Conservation (phyloP, 371 early-diverging fungal genomes). For the Mucor piriformis region DNA sequence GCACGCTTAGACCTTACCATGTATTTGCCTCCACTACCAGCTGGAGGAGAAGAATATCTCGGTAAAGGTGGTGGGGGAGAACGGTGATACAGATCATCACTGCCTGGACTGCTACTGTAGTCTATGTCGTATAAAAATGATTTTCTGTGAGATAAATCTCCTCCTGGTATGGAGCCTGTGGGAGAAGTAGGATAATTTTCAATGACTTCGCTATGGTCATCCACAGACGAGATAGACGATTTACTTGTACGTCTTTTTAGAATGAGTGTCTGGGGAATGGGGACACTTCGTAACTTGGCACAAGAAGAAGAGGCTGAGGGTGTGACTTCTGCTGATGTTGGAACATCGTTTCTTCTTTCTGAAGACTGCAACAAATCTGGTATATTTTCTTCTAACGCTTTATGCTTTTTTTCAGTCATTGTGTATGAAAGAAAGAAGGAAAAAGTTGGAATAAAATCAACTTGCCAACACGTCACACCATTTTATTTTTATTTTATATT, state of each 20-base stretch:
- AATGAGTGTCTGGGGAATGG: conserved; percentile 47
- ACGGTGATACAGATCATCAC: conserved; percentile 15
- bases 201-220: conserved; percentile 13
- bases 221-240: conserved; percentile 35
- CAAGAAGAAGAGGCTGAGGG: conserved; percentile 12
- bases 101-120: conserved; percentile 29
- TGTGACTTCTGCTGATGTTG: conserved; percentile 26
- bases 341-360: conserved; percentile 17
- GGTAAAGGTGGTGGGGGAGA: conserved; percentile 16
- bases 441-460: neutral
- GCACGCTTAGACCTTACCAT: conserved; percentile 43
- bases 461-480: neutral
- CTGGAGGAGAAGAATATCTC: conserved; percentile 38
- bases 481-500: neutral
- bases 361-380: conserved; percentile 11
- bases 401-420: neutral
- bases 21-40: conserved; percentile 44
- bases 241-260: conserved; percentile 41
- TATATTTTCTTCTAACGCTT: neutral
- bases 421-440: neutral
- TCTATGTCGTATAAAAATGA: conserved; percentile 28
- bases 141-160: conserved; percentile 17
- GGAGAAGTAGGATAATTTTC: conserved; percentile 22
- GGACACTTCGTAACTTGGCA: conserved; percentile 37
- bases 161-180: conserved; percentile 13